phyloP scores from a whole-genome alignment of 2,329 filamentous ascomycete genomes.

The Neonectria magnoliae region DNA sequence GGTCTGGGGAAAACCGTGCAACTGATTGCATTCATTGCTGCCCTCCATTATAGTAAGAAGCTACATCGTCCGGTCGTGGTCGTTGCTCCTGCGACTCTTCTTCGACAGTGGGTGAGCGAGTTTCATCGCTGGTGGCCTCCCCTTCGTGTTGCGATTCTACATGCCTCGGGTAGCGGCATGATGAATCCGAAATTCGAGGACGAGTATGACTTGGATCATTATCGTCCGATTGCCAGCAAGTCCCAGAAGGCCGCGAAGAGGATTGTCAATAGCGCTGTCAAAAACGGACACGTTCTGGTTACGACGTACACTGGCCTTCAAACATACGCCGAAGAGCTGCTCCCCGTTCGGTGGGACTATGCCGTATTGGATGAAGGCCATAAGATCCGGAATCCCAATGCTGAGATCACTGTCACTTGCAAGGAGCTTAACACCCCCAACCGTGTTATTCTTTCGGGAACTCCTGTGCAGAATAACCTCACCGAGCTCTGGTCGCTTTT shows the following conservation, averaged over 20 bases:
- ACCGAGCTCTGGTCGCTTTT: constrained; percentile 97
- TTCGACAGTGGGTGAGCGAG: constrained; percentile 98
- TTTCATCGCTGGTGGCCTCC: constrained; percentile 99
- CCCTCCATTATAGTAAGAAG: constrained; percentile 89
- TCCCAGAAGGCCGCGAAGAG: constrained; percentile 72
- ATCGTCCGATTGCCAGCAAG: constrained; percentile 46
- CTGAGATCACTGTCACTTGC: constrained; percentile 92
- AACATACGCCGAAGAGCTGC: constrained; percentile 84
- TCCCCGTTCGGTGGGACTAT: constrained; percentile 89
- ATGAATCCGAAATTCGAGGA: constrained; percentile 77
- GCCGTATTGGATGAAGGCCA: constrained; percentile 96
- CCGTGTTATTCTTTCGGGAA: constrained; percentile 92
- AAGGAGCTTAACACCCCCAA: constrained; percentile 93
- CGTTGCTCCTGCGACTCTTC: constrained; percentile 91
- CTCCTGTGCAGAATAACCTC: constrained; percentile 97
- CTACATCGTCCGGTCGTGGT: constrained; percentile 87
- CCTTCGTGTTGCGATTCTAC: constrained; percentile 92
- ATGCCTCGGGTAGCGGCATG: constrained; percentile 97
- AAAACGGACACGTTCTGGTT: constrained; percentile 90
- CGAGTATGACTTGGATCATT: constrained; percentile 59
- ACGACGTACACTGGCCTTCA: constrained; percentile 98
- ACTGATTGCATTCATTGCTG: constrained; percentile 81
- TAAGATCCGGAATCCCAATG: constrained; percentile 97
- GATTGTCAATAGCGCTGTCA: constrained; percentile 83
- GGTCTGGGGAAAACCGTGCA: constrained; percentile 92